Evolutionary conservation across 1,139 yeast species (phyloP).

Genomic region (Suhomyces ambrosiae): DNA sequence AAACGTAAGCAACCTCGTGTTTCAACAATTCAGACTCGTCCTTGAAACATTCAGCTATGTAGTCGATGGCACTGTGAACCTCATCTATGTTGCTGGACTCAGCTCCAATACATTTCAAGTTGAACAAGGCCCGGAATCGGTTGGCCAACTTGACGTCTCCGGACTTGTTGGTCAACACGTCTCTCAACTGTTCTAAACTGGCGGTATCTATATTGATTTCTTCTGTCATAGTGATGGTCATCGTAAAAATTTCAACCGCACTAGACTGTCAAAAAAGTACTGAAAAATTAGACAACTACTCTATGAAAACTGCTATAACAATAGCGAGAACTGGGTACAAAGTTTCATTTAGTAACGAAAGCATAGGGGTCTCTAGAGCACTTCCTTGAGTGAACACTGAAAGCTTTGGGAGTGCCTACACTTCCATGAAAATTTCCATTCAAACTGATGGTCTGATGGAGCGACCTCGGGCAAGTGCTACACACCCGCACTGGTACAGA

Average conservation of each 20-base stretch:
- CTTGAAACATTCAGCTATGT: constrained; percentile 77
- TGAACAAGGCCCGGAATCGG: constrained; percentile 91
- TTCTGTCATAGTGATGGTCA: constrained; percentile 24
- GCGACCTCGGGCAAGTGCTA: not conserved
- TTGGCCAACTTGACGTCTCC: constrained; percentile 77
- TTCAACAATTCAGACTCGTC: constrained; percentile 91
- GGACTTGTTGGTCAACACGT: constrained; percentile 59
- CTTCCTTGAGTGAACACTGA: no score
- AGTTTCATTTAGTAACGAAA: no score
- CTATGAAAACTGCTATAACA: no score
- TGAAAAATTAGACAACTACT: no score
- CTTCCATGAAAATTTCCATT: no score
- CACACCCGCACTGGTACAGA: no score
- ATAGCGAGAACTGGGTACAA: no score
- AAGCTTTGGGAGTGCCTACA: not conserved
- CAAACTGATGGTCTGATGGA: not conserved
- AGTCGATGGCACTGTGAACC: constrained; percentile 66
- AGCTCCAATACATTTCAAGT: constrained; percentile 80
- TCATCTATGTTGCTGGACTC: constrained; percentile 54
- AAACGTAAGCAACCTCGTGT: constrained; percentile 97
- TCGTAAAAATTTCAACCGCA: constrained; percentile 5
- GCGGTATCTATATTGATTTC: constrained; percentile 52
- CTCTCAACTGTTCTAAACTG: constrained; percentile 68
- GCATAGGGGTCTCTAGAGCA: no score
- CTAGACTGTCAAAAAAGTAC: no score